Evolutionary conservation across 805 yeast genomes (phyloP).

Genomic region (Groenewaldozyma salmanticensis): DNA sequence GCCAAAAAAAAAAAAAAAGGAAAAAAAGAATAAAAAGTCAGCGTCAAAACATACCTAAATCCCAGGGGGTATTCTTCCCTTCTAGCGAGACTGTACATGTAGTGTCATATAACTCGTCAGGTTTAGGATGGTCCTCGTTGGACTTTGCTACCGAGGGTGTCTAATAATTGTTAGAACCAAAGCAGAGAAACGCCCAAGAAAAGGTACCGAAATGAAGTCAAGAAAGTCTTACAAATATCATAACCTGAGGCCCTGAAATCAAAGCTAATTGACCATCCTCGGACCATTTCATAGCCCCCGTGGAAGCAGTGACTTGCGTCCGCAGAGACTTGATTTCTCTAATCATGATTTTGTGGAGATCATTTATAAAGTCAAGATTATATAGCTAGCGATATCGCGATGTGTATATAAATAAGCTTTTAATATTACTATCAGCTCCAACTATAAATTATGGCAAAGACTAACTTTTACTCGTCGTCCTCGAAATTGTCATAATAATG

Average conservation of each 20-base stretch:
- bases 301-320: slow-evolving; percentile 3
- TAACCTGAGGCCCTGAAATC: slow-evolving; percentile 7
- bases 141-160: slow-evolving; percentile 3
- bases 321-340: slow-evolving; percentile 8
- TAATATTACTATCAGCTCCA: not conserved
- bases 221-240: slow-evolving; percentile 14
- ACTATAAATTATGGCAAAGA: too few species aligned
- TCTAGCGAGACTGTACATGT: slow-evolving; percentile 11
- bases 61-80: not conserved
- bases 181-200: not conserved
- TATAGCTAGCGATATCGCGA: too few species aligned
- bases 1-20: too few species aligned
- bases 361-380: not conserved
- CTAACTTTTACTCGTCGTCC: slow-evolving; percentile 1
- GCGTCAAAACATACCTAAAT: too few species aligned
- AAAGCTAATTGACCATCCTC: slow-evolving; percentile 17
- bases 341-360: slow-evolving; percentile 4
- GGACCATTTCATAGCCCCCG: slow-evolving; percentile 18
- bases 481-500: slow-evolving; percentile 1
- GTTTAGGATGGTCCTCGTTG: slow-evolving; percentile 1
- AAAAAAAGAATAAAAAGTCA: too few species aligned
- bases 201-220: not conserved
- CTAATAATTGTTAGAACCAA: not conserved
- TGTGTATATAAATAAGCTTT: not conserved
- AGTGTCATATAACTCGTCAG: slow-evolving; percentile 10